Evolutionary conservation across 371 early-diverging fungal species (phyloP).

Genomic region (Lichtheimia corymbifera): DNA sequence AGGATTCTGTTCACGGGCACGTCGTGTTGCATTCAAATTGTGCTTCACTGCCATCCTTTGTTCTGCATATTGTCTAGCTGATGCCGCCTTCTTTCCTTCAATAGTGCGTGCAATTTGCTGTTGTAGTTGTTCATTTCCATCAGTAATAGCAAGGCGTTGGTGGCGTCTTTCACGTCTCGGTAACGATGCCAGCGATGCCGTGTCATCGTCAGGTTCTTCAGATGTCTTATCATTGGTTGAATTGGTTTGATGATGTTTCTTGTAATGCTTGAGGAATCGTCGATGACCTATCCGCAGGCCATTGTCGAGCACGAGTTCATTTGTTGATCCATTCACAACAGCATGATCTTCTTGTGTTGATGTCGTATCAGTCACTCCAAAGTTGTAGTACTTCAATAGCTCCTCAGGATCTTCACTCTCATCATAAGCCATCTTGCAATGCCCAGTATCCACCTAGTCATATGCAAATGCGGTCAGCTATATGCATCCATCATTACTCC

Average conservation of each 20-base stretch:
- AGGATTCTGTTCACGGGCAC: slow-evolving; percentile 20
- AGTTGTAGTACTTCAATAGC: slow-evolving; percentile 91
- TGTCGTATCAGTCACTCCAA: slow-evolving; percentile 36
- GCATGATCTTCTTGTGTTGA: slow-evolving; percentile 22
- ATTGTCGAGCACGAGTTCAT: slow-evolving; percentile 78
- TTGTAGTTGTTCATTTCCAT: slow-evolving; percentile 6
- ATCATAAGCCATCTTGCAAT: slow-evolving; percentile 93
- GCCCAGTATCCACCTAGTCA: slow-evolving; percentile 80
- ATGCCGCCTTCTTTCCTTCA: slow-evolving; percentile 11
- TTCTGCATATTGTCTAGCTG: slow-evolving; percentile 9
- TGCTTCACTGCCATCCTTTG: slow-evolving; percentile 17
- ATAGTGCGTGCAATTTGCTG: neutral
- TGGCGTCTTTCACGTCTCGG: slow-evolving; percentile 19
- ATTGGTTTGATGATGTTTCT: slow-evolving; percentile 53
- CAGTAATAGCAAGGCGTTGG: slow-evolving; percentile 14
- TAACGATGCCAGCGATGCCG: slow-evolving; percentile 5
- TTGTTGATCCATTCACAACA: slow-evolving; percentile 19
- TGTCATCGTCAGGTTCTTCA: neutral
- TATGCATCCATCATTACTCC: neutral
- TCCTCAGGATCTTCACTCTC: slow-evolving; percentile 88
- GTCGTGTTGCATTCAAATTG: slow-evolving; percentile 15
- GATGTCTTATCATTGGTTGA: slow-evolving; percentile 2
- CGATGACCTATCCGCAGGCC: slow-evolving; percentile 88
- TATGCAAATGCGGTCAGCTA: neutral
- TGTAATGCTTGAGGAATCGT: slow-evolving; percentile 74